These are phyloP conservation scores for Trypanosomatidae sp. DNA, from an alignment of 208 protist genomes.

Conservation along the genomic window DNA sequence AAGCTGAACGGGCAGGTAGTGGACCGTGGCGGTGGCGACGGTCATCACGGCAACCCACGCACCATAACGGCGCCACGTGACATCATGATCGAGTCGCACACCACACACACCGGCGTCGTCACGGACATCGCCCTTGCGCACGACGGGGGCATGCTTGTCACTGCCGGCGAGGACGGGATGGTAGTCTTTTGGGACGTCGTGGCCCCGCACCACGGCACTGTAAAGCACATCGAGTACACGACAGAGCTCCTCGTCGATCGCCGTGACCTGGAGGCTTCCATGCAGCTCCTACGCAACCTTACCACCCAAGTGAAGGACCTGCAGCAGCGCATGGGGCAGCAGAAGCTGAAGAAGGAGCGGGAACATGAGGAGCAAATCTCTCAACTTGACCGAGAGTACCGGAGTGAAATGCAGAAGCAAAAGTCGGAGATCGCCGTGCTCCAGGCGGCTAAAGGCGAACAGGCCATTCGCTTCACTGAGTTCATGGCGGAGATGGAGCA, in stretches of 20 bases:
- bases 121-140: conserved; percentile 83
- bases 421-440: conserved; percentile 69
- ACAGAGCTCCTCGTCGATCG: conserved; percentile 95
- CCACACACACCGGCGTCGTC: conserved; percentile 84
- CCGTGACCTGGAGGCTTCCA: conserved; percentile 90
- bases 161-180: conserved; percentile 92
- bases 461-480: conserved; percentile 95
- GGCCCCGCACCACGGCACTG: conserved; percentile 82
- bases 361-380: conserved; percentile 93
- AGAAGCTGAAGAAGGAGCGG: conserved; percentile 94
- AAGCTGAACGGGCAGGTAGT: conserved; percentile 45
- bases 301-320: conserved; percentile 91
- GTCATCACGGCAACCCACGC: conserved; percentile 12
- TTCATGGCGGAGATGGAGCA: conserved; percentile 88
- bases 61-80: conserved; percentile 20
- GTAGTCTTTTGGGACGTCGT: conserved; percentile 92
- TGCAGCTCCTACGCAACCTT: conserved; percentile 58
- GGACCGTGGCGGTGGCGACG: conserved; percentile 20
- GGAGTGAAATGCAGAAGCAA: conserved; percentile 69
- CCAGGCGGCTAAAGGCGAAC: conserved; percentile 88
- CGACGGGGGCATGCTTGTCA: conserved; percentile 94
- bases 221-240: conserved; percentile 84
- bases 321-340: conserved; percentile 93
- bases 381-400: conserved; percentile 87
- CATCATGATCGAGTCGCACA: conserved; percentile 88